Evolutionary conservation across 345 rosid species (phyloP), one percentile per base, ranked within the genome.

Genomic region (Dipteronia dyeriana): DNA sequence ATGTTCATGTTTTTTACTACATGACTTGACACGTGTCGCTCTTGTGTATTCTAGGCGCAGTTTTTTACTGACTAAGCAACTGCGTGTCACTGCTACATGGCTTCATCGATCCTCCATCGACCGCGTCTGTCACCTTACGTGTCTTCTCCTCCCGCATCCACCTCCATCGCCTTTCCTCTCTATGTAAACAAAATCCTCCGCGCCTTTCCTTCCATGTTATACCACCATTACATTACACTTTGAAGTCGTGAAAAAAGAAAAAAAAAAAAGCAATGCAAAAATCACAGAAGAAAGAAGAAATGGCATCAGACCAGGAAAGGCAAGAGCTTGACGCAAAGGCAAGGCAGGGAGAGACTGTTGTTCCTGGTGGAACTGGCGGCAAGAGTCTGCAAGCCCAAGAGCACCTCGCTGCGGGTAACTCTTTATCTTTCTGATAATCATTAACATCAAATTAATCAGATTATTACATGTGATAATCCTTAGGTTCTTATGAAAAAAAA

Each of bases 361-460:
- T 85, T 19, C 87, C 83, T 47, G 90, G 88, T 23, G 94, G 94
- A 43, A 90, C 91, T 0, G 89, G 94, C 1, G 91, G 94, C 49
- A 88, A 84, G 38, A 87, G 89, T 82, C 85, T 90, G 7, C 89
- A 88, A 79, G 90, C 91, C 43, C 94, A 87, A 54, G 88, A 88
- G 61, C 89, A 88, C 79, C 88, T 90, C 2, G 91, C 90, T 57
- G 92, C 83, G 75, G 90, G 89, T 79, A 68, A 59, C 11, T 20
- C 9, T 3, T 10, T 4, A 26, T 26, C 26, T 26, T 26, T 26
- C 26, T 26, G 26, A 26, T 26, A n/a, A n/a, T n/a, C n/a, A n/a
- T n/a, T n/a, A n/a, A n/a, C n/a, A n/a, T n/a, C n/a, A n/a, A n/a
- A n/a, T n/a, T n/a, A n/a, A n/a, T n/a, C n/a, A n/a, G n/a, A n/a